A percentile compares a stretch with the other conserved stretches of the same genome.
These are phyloP conservation scores for Pulveroboletus sp. DNA, from an alignment of 768 basidiomycete species.

Conservation along the genomic window DNA sequence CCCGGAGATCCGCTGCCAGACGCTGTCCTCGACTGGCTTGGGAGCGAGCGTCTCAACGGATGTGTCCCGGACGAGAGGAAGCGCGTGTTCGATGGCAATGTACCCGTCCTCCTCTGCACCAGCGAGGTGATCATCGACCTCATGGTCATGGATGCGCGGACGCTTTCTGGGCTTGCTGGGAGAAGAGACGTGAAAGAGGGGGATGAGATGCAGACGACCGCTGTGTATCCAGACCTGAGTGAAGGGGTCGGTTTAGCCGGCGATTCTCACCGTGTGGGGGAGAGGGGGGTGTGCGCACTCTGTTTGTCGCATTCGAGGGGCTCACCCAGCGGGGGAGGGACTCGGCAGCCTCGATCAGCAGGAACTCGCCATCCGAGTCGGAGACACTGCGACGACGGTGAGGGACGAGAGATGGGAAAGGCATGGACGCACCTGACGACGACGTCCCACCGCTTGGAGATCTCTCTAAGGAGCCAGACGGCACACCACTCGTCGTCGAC, in stretches of 20 bases:
- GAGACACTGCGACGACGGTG: conserved; percentile 40
- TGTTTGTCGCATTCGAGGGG: conserved; percentile 87
- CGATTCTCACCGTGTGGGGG: conserved; percentile 30
- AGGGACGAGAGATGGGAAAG: not conserved
- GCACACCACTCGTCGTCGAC: conserved; percentile 98
- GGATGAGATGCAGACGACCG: conserved; percentile 83
- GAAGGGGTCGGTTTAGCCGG: conserved; percentile 28
- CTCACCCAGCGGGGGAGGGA: conserved; percentile 86
- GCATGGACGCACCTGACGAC: conserved; percentile 61
- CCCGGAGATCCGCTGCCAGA: conserved; percentile 73
- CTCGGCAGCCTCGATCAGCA: conserved; percentile 95
- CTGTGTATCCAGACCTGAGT: conserved; percentile 86
- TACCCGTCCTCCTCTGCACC: conserved; percentile 48
- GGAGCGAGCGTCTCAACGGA: conserved; percentile 58
- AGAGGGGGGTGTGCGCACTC: conserved; percentile 58
- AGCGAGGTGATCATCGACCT: conserved; percentile 46
- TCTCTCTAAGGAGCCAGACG: conserved; percentile 83
- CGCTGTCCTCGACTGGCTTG: conserved; percentile 53
- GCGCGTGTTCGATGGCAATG: conserved; percentile 59
- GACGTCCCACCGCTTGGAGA: conserved; percentile 77
- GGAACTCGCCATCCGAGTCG: conserved; percentile 94
- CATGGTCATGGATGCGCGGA: conserved; percentile 45
- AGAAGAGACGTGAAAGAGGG: conserved; percentile 71
- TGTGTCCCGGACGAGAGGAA: conserved; percentile 57
- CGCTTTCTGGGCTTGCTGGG: conserved; percentile 53